Conservation (phyloP, 129 eudicot species). For the Helichrysum umbraculigerum region DNA sequence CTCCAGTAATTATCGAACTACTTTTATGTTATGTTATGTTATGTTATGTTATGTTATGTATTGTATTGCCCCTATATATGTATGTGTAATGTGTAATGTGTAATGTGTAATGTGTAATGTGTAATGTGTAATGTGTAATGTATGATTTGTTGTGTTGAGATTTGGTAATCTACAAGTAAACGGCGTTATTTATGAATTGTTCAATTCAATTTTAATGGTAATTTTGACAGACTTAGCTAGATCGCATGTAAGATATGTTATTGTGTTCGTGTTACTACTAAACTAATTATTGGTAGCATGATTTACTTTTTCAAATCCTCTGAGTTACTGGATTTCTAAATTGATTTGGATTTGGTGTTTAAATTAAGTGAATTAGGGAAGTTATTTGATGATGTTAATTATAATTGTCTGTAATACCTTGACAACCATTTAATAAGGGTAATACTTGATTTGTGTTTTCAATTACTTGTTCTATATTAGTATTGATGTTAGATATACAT, state of each 20-base stretch:
- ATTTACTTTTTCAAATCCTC: not conserved
- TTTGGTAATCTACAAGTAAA: not conserved
- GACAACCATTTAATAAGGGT: not conserved
- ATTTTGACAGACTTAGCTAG: not conserved
- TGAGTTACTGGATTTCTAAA: slow-evolving; percentile 1
- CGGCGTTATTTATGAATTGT: not conserved
- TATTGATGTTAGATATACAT: too few species aligned
- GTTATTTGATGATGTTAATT: not conserved
- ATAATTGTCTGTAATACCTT: not conserved
- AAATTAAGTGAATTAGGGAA: not conserved
- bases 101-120: too few species aligned
- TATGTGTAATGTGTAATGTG: too few species aligned
- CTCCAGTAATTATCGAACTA: too few species aligned
- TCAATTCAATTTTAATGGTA: not conserved
- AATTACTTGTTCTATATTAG: too few species aligned
- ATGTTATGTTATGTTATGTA: too few species aligned
- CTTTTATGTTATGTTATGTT: too few species aligned
- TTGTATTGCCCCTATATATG: too few species aligned
- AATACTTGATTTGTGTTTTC: too few species aligned
- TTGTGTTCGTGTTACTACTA: not conserved
- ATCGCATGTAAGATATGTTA: not conserved
- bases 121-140: too few species aligned
- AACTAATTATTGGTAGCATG: not conserved
- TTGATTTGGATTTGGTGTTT: not conserved
- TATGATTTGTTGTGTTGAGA: not conserved